These are phyloP conservation scores for Aeschynomene evenia DNA, from an alignment of 306 rosid species.

Conservation along the genomic window DNA sequence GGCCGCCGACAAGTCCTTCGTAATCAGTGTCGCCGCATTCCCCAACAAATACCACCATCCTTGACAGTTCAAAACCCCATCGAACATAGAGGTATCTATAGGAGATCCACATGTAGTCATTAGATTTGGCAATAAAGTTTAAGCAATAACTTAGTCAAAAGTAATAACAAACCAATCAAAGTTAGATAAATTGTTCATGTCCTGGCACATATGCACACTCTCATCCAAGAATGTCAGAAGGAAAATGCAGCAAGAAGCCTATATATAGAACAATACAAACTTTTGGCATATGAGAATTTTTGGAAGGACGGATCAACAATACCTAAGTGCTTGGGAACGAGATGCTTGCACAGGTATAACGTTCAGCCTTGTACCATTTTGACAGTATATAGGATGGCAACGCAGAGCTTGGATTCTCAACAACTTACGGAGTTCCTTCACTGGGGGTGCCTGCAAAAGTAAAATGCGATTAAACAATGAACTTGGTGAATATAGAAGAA, in stretches of 20 bases:
- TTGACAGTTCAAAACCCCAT: conserved; percentile 94
- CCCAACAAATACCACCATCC: conserved; percentile 91
- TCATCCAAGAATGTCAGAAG: conserved; percentile 16
- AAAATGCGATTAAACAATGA: not conserved
- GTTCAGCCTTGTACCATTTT: conserved; percentile 81
- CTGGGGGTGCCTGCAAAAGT: conserved; percentile 65
- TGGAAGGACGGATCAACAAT: conserved; percentile 25
- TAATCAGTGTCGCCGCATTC: conserved; percentile 95
- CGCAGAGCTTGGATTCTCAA: conserved; percentile 97
- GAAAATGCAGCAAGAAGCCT: not conserved
- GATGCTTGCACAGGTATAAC: conserved; percentile 95
- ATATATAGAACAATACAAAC: conserved; percentile 4
- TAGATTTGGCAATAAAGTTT: conserved; percentile 17
- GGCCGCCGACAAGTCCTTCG: conserved; percentile 90
- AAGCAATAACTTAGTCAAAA: not conserved
- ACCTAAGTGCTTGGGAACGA: conserved; percentile 99
- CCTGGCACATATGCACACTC: conserved; percentile 13
- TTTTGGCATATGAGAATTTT: not conserved
- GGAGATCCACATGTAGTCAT: conserved; percentile 26
- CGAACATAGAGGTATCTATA: conserved; percentile 87
- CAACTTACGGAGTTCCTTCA: conserved; percentile 81
- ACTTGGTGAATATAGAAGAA: conserved; percentile 11
- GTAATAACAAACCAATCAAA: not conserved
- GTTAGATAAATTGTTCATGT: conserved; percentile 3
- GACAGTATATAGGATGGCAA: conserved; percentile 88